These are phyloP conservation scores for Geotrichum reessii DNA, from an alignment of 1,139 yeast genomes.

Conservation along the genomic window DNA sequence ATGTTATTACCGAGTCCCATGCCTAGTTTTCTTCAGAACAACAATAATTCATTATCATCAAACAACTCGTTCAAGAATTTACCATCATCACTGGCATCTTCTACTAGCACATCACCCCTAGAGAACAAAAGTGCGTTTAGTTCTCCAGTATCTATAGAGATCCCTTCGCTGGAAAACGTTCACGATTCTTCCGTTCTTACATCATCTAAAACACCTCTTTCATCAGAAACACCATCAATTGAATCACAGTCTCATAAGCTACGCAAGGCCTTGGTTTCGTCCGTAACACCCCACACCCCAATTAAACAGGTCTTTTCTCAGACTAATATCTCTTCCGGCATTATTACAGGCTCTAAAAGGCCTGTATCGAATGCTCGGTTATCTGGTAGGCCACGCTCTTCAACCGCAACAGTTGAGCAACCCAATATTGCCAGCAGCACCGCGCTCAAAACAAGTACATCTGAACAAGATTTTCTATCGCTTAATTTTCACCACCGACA, in stretches of 20 bases:
- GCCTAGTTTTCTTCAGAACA: not conserved
- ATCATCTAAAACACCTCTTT: conserved; percentile 3
- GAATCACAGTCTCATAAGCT: not conserved
- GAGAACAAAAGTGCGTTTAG: not conserved
- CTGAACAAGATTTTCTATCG: not conserved
- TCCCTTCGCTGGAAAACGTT: conserved; percentile 44
- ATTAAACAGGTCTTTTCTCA: conserved; percentile 13
- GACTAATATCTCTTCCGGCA: not conserved
- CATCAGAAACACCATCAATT: not conserved
- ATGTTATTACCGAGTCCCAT: not conserved
- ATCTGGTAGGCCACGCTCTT: not conserved
- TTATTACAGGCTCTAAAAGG: not conserved
- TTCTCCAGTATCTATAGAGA: conserved; percentile 42
- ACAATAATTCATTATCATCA: not conserved
- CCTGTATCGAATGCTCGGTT: not conserved
- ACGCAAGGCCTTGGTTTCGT: not conserved
- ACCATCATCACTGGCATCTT: not conserved
- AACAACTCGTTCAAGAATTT: not conserved
- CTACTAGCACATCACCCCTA: not conserved
- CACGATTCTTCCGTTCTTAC: conserved; percentile 29
- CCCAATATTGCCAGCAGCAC: not conserved
- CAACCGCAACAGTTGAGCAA: not conserved
- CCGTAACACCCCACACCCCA: conserved; percentile 13
- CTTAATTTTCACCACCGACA: not conserved
- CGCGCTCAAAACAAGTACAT: not conserved